Conservation (phyloP, 192 early-diverging fungal species). For the Coemansia sp. region DNA sequence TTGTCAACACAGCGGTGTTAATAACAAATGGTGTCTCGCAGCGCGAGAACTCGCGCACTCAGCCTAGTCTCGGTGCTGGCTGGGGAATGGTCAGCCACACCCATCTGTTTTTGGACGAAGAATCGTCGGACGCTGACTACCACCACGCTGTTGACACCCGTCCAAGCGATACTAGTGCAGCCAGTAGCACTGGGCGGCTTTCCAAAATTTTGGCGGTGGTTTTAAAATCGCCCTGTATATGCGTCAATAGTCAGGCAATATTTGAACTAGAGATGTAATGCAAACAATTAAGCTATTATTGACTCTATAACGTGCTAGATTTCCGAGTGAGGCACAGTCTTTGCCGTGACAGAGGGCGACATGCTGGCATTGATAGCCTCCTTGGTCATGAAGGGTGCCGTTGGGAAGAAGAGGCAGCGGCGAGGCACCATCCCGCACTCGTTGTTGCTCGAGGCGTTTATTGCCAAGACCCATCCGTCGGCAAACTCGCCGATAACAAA, state of each 20-base stretch:
- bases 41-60: slow-evolving; percentile 20
- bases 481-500: slow-evolving; percentile 54
- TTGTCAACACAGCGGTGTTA: slow-evolving; percentile 14
- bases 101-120: slow-evolving; percentile 21
- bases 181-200: no score
- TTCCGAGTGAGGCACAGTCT: not conserved
- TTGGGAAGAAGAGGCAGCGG: slow-evolving; percentile 51
- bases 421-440: slow-evolving; percentile 52
- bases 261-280: slow-evolving; percentile 7
- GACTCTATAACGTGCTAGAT: not conserved
- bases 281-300: not conserved
- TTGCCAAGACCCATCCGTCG: slow-evolving; percentile 50
- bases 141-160: not conserved
- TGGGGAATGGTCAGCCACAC: slow-evolving; percentile 47
- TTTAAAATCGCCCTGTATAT: slow-evolving; percentile 26
- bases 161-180: not conserved
- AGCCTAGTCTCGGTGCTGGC: slow-evolving; percentile 37
- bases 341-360: not conserved
- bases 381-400: slow-evolving; percentile 38
- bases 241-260: slow-evolving; percentile 3
- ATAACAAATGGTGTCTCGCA: slow-evolving; percentile 48
- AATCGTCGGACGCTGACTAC: not conserved
- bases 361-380: slow-evolving; percentile 22
- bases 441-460: slow-evolving; percentile 34
- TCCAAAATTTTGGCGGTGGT: slow-evolving; percentile 10